phyloP scores from a whole-genome alignment of 2,329 filamentous ascomycete species.

The Stemphylium lycopersici region DNA sequence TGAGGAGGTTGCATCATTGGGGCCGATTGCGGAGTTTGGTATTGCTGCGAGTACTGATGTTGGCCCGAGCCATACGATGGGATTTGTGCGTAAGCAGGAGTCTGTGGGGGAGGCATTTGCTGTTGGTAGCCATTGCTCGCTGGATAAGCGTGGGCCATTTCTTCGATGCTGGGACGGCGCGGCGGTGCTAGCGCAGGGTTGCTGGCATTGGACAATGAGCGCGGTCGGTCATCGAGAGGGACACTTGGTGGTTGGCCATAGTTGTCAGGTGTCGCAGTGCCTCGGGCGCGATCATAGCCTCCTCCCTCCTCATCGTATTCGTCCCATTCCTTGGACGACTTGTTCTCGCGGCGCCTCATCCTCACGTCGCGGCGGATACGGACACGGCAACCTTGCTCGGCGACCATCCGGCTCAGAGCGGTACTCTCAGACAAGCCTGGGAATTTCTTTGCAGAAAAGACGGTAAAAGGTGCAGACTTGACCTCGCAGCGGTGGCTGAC shows the following conservation, averaged over 20 bases:
- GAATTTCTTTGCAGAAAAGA: constrained; percentile 98
- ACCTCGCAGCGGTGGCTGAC: constrained; percentile 90
- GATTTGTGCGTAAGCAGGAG: constrained; percentile 47
- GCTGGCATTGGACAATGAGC: constrained; percentile 67
- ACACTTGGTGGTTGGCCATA: constrained; percentile 52
- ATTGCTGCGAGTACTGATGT: constrained; percentile 44
- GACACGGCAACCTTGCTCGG: constrained; percentile 95
- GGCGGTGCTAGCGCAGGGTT: constrained; percentile 44
- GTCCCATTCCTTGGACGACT: constrained; percentile 71
- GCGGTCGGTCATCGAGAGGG: constrained; percentile 57
- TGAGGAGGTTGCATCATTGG: constrained; percentile 50
- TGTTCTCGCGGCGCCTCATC: constrained; percentile 83
- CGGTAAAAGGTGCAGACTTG: constrained; percentile 83
- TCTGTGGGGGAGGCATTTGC: constrained; percentile 51
- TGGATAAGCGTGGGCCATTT: constrained; percentile 51
- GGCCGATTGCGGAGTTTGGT: constrained; percentile 38
- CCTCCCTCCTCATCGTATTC: constrained; percentile 62
- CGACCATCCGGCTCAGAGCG: constrained; percentile 83
- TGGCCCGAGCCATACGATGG: constrained; percentile 46
- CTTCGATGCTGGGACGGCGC: constrained; percentile 55
- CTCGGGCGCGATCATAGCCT: constrained; percentile 55
- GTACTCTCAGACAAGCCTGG: constrained; percentile 92
- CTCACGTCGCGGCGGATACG: constrained; percentile 92
- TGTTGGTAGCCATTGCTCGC: constrained; percentile 44
- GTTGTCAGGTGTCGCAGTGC: constrained; percentile 58